These are phyloP conservation scores for Epichloe gansuensis DNA, from an alignment of 2,329 filamentous ascomycete species.

Conservation along the genomic window DNA sequence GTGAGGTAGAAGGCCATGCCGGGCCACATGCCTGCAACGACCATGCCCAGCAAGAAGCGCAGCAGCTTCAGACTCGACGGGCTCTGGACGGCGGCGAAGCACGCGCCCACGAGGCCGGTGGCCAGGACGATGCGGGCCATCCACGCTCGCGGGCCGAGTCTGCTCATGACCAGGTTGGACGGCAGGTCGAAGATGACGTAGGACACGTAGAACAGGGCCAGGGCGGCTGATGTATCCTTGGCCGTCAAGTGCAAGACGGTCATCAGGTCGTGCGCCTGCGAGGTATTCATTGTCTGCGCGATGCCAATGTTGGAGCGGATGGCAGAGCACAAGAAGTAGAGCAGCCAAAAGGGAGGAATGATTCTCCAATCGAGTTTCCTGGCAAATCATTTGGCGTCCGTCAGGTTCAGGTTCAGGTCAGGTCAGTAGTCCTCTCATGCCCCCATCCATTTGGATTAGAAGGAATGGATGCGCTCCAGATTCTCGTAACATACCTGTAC, in stretches of 20 bases:
- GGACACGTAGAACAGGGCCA: constrained; percentile 84
- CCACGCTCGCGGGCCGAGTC: constrained; percentile 74
- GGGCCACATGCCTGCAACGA: constrained; percentile 90
- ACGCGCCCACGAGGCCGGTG: constrained; percentile 72
- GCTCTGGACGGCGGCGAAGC: constrained; percentile 68
- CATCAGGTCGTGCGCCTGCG: constrained; percentile 60
- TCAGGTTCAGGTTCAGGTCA: neutral
- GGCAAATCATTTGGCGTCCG: too few relatives aligned
- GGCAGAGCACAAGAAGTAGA: constrained; percentile 87
- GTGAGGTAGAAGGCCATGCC: constrained; percentile 91
- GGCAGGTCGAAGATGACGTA: constrained; percentile 86
- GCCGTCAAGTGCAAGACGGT: constrained; percentile 55
- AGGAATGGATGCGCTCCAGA: neutral
- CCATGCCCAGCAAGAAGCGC: constrained; percentile 71
- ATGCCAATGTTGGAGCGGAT: constrained; percentile 87
- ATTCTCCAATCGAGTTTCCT: constrained; percentile 47
- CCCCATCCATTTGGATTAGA: too few relatives aligned
- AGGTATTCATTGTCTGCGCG: constrained; percentile 83
- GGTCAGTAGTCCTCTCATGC: neutral
- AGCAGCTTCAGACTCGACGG: constrained; percentile 86
- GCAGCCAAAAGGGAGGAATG: constrained; percentile 66
- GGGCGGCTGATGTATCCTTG: constrained; percentile 70
- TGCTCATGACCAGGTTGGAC: constrained; percentile 81
- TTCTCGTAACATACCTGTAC: constrained; percentile 26
- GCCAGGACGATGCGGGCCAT: constrained; percentile 86